Evolutionary conservation across 805 yeast species (phyloP), one percentile per base, ranked within the genome.

Genomic region (Lachancea thermotolerans): DNA sequence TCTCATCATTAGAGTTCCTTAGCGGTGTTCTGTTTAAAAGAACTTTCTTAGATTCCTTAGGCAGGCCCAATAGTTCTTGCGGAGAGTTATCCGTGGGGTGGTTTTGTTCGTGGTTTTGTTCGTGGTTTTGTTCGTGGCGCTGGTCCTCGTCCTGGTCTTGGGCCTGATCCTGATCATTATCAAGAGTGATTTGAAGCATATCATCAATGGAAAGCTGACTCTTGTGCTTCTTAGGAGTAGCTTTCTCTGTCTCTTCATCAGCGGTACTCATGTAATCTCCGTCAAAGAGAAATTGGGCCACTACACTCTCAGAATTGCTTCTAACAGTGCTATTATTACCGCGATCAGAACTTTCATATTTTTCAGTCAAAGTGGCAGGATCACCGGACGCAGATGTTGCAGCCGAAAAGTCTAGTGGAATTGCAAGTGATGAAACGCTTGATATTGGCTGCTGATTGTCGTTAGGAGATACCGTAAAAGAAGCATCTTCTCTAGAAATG

Each of bases 1-100:
- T 35, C n/a, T 51, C 52, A 10, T 50, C 42, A 4, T 43, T 25
- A 12, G 44, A 45, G 36, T 59, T 59, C 27, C 55, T 45, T 29
- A 58, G 41, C 2, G 64, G 64, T 9, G 62, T 52, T 44, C 49
- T 56, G 18, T 54, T 53, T 34, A 58, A 37, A n/a, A 48, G 42
- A 9, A 34, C 17, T 25, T 41, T 45, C 10, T 33, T 37, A 15
- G 34, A 30, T 16, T 33, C 38, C 30, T 27, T 41, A 10, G 43
- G 44, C 12, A 39, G 15, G 10, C 14, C 31, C 29, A 33, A 11
- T 8, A 38, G 25, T 7, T 37, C 35, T 4, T 38, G 37, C 10
- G 21, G 15, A 3, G 12, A 4, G 8, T 30, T 8, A 9, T 11
- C 9, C 14, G 33, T 12, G 8, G 25, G 7, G 4, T 21, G 25